Conservation (phyloP, 306 rosid species). For the Quercus alba region DNA sequence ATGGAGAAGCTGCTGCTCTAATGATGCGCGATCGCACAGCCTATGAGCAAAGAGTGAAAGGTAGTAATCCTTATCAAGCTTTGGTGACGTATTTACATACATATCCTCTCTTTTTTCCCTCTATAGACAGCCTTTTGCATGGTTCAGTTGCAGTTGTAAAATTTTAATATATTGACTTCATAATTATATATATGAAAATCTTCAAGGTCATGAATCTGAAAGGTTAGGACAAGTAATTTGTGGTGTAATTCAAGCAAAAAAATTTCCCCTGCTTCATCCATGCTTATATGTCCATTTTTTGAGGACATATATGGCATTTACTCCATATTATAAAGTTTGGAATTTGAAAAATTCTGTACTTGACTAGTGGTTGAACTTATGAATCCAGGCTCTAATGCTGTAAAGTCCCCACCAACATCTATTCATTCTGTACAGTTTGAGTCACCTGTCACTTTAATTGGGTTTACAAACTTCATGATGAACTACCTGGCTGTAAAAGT, state of each 20-base stretch:
- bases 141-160: background rate
- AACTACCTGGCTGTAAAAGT: background rate
- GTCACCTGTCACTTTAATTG: background rate
- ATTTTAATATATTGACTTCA: slow-evolving; percentile 4
- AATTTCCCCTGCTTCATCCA: background rate
- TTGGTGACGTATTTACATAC: slow-evolving; percentile 2
- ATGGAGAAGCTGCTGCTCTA: slow-evolving; percentile 84
- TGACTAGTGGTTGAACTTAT: background rate
- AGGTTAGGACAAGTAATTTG: slow-evolving; percentile 2
- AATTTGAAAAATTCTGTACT: background rate
- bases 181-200: background rate
- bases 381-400: background rate
- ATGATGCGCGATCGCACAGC: slow-evolving; percentile 72
- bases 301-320: background rate
- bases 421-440: slow-evolving; percentile 4
- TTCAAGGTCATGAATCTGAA: background rate
- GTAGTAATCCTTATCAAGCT: slow-evolving; percentile 32
- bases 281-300: background rate
- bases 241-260: background rate
- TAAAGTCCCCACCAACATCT: background rate
- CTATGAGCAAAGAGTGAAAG: slow-evolving; percentile 81
- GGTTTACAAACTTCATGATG: background rate
- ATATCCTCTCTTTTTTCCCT: no score
- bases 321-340: background rate
- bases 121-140: no score